These are phyloP conservation scores for Fusarium luffae DNA, from an alignment of 2,329 filamentous ascomycete genomes.

Conservation along the genomic window DNA sequence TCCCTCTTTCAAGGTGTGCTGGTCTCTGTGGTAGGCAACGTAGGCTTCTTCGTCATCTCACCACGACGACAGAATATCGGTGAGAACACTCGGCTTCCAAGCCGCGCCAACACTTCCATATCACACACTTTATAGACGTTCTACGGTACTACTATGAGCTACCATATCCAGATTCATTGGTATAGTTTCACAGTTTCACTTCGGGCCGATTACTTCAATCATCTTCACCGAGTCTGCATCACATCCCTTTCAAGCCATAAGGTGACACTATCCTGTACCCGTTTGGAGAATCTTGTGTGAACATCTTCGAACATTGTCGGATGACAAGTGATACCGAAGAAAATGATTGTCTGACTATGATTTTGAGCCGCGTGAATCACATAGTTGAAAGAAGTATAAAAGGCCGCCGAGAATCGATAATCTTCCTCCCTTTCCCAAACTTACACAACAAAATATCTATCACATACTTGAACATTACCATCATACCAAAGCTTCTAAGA, in stretches of 20 bases:
- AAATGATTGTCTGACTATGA: too few relatives aligned
- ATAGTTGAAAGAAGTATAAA: background rate
- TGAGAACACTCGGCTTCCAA: background rate
- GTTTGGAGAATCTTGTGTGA: background rate
- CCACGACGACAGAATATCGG: background rate
- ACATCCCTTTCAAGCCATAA: background rate
- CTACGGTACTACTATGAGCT: background rate
- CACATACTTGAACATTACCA: background rate
- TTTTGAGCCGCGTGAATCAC: background rate
- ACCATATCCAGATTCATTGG: background rate
- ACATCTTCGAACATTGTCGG: background rate
- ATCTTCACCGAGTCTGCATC: background rate
- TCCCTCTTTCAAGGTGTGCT: accelerated
- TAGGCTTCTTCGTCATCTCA: background rate
- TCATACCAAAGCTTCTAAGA: too few relatives aligned
- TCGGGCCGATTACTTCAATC: background rate
- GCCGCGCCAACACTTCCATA: background rate
- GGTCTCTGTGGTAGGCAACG: background rate
- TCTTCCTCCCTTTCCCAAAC: background rate
- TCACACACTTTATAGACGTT: background rate
- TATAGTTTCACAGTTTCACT: background rate
- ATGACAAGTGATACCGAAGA: background rate
- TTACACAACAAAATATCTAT: too few relatives aligned
- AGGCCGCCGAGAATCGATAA: background rate
- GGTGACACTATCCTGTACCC: background rate